phyloP scores from a whole-genome alignment of 2,329 filamentous ascomycete genomes.

The Trichoderma citrinoviride region DNA sequence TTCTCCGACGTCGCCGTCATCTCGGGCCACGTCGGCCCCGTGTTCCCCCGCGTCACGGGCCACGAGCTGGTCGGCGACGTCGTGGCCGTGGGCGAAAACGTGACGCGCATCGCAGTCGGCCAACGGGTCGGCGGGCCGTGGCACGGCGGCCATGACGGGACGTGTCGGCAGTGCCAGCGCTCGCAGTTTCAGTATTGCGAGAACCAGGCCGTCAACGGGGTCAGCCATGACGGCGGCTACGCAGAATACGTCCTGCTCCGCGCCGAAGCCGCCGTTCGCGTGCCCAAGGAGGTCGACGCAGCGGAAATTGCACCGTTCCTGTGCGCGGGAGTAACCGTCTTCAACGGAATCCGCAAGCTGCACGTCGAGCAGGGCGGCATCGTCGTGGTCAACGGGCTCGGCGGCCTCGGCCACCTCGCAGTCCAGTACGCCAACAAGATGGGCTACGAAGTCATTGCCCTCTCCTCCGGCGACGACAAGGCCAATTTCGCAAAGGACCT shows the following conservation, averaged over 20 bases:
- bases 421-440: conserved; percentile 74
- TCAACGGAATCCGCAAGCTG: conserved; percentile 58
- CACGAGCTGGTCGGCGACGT: conserved; percentile 69
- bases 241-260: conserved; percentile 62
- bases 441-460: conserved; percentile 69
- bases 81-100: conserved; percentile 54
- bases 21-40: conserved; percentile 48
- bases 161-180: conserved; percentile 61
- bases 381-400: conserved; percentile 64
- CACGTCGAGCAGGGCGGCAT: conserved; percentile 49
- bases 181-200: conserved; percentile 68
- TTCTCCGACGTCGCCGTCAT: conserved; percentile 56
- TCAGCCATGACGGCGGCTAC: conserved; percentile 64
- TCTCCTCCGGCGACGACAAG: conserved; percentile 65
- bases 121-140: conserved; percentile 58
- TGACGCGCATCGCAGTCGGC: conserved; percentile 57
- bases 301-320: conserved; percentile 57
- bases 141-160: conserved; percentile 54
- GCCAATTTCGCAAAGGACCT: conserved; percentile 58
- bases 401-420: conserved; percentile 74
- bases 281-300: conserved; percentile 52
- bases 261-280: conserved; percentile 56
- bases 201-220: conserved; percentile 61
- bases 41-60: conserved; percentile 63
- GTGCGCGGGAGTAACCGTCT: conserved; percentile 63